Evolutionary conservation across 78 protist species (phyloP).

Genomic region (Anaeramoeba ignava): DNA sequence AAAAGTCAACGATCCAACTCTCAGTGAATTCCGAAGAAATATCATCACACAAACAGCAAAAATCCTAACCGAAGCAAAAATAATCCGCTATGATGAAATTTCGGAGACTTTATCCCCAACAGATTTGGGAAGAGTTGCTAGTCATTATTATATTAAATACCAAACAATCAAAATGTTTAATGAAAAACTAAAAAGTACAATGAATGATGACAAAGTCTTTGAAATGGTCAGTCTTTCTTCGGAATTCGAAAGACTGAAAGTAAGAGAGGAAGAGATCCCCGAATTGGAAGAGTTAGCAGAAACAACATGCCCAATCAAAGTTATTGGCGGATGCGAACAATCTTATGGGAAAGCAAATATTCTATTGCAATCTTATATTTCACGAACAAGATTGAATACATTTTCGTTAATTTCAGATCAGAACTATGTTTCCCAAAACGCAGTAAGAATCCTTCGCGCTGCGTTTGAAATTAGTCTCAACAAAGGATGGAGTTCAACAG

Average conservation of each 20-base stretch:
- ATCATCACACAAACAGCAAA: slow-evolving; percentile 48
- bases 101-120: slow-evolving; percentile 49
- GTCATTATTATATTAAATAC: slow-evolving; percentile 75
- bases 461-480: slow-evolving; percentile 78
- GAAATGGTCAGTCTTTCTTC: neutral
- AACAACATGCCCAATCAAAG: neutral
- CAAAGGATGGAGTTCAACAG: neutral
- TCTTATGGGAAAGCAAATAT: slow-evolving; percentile 11
- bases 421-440: slow-evolving; percentile 66
- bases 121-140: slow-evolving; percentile 62
- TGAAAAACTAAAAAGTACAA: neutral
- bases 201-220: neutral
- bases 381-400: slow-evolving; percentile 29
- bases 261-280: neutral
- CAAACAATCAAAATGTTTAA: slow-evolving; percentile 44
- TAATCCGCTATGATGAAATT: slow-evolving; percentile 66
- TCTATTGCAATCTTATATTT: slow-evolving; percentile 57
- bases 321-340: neutral
- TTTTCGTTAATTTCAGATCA: slow-evolving; percentile 67
- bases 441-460: slow-evolving; percentile 68
- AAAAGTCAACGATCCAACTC: slow-evolving; percentile 22
- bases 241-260: neutral
- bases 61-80: slow-evolving; percentile 41
- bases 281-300: neutral
- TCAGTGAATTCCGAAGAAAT: slow-evolving; percentile 19